Percentiles rank a stretch among this genome's conserved stretches.
Evolutionary conservation across 768 basidiomycete species (phyloP).

Genomic region (Plicaturopsis crispa): DNA sequence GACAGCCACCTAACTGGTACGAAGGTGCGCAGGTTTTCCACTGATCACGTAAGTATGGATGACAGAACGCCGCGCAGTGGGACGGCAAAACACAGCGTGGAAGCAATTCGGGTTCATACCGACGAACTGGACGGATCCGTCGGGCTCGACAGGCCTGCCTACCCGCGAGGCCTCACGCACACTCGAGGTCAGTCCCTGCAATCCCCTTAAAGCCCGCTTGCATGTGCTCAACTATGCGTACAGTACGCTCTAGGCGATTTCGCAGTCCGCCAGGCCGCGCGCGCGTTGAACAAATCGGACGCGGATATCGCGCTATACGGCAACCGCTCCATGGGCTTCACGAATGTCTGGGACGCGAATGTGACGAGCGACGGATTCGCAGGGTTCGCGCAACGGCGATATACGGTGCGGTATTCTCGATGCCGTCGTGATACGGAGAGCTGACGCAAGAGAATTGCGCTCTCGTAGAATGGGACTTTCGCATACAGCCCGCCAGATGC

Average conservation of each 20-base stretch:
- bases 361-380: slow-evolving; percentile 38
- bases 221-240: not conserved
- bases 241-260: slow-evolving; percentile 46
- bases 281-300: slow-evolving; percentile 28
- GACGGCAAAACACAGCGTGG: slow-evolving; percentile 46
- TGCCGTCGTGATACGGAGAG: not conserved
- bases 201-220: not conserved
- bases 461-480: slow-evolving; percentile 38
- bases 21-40: slow-evolving; percentile 19
- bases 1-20: slow-evolving; percentile 44
- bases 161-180: slow-evolving; percentile 44
- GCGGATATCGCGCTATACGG: slow-evolving; percentile 34
- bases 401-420: slow-evolving; percentile 23
- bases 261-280: slow-evolving; percentile 42
- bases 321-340: slow-evolving; percentile 45
- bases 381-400: slow-evolving; percentile 39
- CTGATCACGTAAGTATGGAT: too few relatives aligned
- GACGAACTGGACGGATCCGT: slow-evolving; percentile 40
- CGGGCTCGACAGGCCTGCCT: slow-evolving; percentile 36
- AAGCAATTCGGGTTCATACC: slow-evolving; percentile 41
- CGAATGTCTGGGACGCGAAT: slow-evolving; percentile 40
- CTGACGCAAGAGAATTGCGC: too few relatives aligned
- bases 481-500: slow-evolving; percentile 41
- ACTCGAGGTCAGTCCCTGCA: slow-evolving; percentile 27
- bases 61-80: slow-evolving; percentile 22